Evolutionary conservation across 345 rosid genomes (phyloP), one percentile per base, ranked within the genome.

Genomic region (Toxicodendron radicans): DNA sequence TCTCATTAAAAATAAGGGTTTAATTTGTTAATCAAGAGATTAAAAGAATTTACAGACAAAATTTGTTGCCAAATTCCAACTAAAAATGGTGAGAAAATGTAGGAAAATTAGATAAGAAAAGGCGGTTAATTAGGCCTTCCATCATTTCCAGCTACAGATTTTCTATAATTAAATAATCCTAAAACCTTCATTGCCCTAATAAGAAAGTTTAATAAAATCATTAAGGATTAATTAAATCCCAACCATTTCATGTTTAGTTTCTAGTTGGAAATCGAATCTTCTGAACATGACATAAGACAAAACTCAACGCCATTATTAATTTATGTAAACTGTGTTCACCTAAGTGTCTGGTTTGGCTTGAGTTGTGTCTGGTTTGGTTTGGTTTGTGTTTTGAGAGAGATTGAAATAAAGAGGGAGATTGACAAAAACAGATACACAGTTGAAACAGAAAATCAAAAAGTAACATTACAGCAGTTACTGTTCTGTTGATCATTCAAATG

Each of bases 281-380:
- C 43, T 49, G 61, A 4, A 62, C 67, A 13, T 13, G 70, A 54
- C 81, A 2, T 21, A 24, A 63, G 77, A 78, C 74, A 73, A 73
- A 41, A 43, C 33, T n/a, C 72, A 49, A 51, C 54, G 4, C 4
- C 0, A 49, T 13, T 51, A 3, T 51, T 51, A 16, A 51, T 14
- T 13, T 38, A 51, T 3, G 18, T 17, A 16, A 14, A 2, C 2
- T 51, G 54, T 5, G 4, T 51, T 51, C 54, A 2, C n/a, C 4
- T 14, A 16, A 71, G 65, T 51, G 60, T 35, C 43, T 38, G 43
- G 6, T 38, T 38, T 38, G 43, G 3, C 5, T 35, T 35, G 41
- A 35, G 41, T 35, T 35, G 41, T 20, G 7, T 48, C n/a, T n/a
- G n/a, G n/a, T n/a, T n/a, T n/a, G n/a, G 7, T n/a, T 61, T 43